Evolutionary conservation across 805 yeast species (phyloP).

Genomic region (Teunomyces gatunensis): DNA sequence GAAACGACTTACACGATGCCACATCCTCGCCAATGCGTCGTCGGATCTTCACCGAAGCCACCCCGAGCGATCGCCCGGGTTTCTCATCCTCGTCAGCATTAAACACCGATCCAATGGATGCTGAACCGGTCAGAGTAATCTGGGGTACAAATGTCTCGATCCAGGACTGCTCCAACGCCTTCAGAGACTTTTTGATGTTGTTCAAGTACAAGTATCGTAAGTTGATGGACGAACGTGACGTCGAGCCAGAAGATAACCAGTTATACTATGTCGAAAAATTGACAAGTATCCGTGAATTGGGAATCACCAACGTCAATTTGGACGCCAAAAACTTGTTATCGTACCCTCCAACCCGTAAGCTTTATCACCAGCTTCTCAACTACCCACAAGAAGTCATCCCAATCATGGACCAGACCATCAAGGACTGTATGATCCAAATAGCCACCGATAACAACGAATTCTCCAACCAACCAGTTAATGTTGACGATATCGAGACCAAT

Average conservation of each 20-base stretch:
- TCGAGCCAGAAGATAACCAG: constrained; percentile 61
- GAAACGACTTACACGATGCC: constrained; percentile 78
- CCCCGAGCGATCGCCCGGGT: background rate
- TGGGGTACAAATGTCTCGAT: constrained; percentile 99
- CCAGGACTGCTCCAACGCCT: constrained; percentile 76
- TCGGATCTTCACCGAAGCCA: constrained; percentile 52
- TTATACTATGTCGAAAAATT: constrained; percentile 71
- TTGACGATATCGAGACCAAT: constrained; percentile 74
- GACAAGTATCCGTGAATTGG: constrained; percentile 71
- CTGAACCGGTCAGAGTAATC: constrained; percentile 84
- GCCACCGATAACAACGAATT: constrained; percentile 46
- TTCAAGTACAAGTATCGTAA: constrained; percentile 78
- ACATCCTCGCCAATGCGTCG: constrained; percentile 68
- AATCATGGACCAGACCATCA: constrained; percentile 94
- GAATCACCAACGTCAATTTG: constrained; percentile 77
- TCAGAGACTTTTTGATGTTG: constrained; percentile 79
- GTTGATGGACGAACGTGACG: constrained; percentile 36
- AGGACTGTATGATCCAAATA: constrained; percentile 80
- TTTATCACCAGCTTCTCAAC: constrained; percentile 81
- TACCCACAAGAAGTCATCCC: constrained; percentile 98
- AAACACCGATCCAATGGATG: constrained; percentile 29
- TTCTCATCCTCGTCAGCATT: constrained; percentile 27
- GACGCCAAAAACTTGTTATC: constrained; percentile 80
- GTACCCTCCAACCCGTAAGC: constrained; percentile 69
- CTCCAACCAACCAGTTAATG: constrained; percentile 27